These are phyloP conservation scores for Tinospora cordifolia DNA, from an alignment of 164 flowering plant genomes.

Conservation along the genomic window DNA sequence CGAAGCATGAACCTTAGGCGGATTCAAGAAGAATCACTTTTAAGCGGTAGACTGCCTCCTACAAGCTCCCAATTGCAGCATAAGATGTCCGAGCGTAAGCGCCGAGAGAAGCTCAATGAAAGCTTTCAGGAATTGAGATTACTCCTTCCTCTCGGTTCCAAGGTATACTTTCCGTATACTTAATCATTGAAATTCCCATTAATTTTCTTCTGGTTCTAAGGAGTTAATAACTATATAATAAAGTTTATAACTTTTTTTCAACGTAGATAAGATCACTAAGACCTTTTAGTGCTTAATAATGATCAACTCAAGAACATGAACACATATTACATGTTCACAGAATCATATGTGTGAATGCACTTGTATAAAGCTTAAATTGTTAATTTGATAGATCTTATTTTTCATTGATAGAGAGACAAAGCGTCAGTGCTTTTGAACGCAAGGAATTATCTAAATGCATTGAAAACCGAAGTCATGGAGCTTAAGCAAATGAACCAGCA, in stretches of 20 bases:
- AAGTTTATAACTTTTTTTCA: no score
- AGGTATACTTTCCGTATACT: constrained; percentile 35
- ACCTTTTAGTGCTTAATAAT: no score
- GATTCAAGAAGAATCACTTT: constrained; percentile 26
- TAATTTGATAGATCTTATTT: not conserved
- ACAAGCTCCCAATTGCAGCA: constrained; percentile 54
- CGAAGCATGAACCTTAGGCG: constrained; percentile 26
- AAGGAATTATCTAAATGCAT: constrained; percentile 39
- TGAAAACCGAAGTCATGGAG: constrained; percentile 45
- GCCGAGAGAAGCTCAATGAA: constrained; percentile 80
- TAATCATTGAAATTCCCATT: not conserved
- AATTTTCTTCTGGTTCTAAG: no score
- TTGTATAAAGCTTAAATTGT: no score
- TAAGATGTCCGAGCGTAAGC: constrained; percentile 70
- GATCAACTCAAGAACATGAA: no score
- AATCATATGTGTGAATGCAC: no score
- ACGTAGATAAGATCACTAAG: no score
- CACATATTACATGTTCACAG: no score
- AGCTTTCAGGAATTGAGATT: constrained; percentile 59
- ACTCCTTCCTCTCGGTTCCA: constrained; percentile 75
- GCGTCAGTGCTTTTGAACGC: constrained; percentile 54
- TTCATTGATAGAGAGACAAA: constrained; percentile 56
- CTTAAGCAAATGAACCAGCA: constrained; percentile 38
- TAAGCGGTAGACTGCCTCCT: constrained; percentile 25
- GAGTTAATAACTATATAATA: no score